Evolutionary conservation across 768 basidiomycete species (phyloP).

Genomic region (Termitomyces titanicus): DNA sequence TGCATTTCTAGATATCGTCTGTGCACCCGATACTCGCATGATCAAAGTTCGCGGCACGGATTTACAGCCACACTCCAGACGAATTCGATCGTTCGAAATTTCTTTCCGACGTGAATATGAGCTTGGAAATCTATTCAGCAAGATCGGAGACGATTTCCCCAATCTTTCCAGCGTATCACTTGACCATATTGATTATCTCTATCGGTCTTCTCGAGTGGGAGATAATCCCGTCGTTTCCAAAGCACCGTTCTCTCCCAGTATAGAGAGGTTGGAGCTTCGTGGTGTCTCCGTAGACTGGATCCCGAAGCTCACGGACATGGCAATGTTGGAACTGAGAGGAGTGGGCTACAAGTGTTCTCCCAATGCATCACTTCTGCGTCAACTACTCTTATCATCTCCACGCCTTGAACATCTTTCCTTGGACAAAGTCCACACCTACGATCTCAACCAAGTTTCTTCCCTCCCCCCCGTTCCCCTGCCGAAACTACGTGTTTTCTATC

Average conservation of each 20-base stretch:
- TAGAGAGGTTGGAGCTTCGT: constrained; percentile 4
- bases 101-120: constrained; percentile 3
- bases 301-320: neutral
- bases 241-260: neutral
- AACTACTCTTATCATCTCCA: constrained; percentile 1
- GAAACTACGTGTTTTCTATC: constrained; percentile 1
- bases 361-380: neutral
- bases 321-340: constrained; percentile 3
- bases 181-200: constrained; percentile 4
- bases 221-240: neutral
- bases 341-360: neutral
- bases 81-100: constrained; percentile 7
- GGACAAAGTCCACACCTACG: neutral
- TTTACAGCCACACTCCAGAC: constrained; percentile 1
- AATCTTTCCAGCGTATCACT: constrained; percentile 7
- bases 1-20: constrained; percentile 1
- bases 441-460: neutral
- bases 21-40: neutral
- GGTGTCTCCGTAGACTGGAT: constrained; percentile 6
- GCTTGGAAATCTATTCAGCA: constrained; percentile 6
- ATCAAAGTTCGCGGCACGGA: constrained; percentile 4
- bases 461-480: neutral
- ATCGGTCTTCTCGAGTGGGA: neutral
- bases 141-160: constrained; percentile 3
- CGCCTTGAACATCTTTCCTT: constrained; percentile 6